Percentiles rank a stretch among this genome's conserved stretches.
Conservation (phyloP, 2,329 filamentous ascomycete genomes). For the Cercospora nicotianae region DNA sequence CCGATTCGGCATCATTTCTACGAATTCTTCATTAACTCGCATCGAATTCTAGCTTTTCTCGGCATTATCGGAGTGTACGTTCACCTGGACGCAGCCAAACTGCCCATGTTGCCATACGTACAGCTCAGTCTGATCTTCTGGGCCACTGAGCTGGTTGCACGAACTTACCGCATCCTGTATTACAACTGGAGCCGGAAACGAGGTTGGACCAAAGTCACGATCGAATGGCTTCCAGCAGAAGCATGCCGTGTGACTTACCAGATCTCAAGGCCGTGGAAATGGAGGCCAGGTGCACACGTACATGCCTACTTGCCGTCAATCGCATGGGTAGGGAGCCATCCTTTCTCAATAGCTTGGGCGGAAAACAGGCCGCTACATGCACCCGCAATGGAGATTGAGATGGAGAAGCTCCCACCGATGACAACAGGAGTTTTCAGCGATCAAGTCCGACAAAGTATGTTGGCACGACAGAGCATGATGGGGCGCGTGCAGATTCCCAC, state of each 20-base stretch:
- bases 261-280: conserved; percentile 54
- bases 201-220: conserved; percentile 53
- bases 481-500: conserved; percentile 8
- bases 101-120: conserved; percentile 73
- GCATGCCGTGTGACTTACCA: conserved; percentile 63
- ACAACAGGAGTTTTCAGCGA: conserved; percentile 10
- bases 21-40: conserved; percentile 87
- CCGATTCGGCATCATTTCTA: conserved; percentile 76
- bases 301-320: conserved; percentile 59
- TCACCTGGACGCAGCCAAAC: conserved; percentile 68
- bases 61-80: conserved; percentile 72
- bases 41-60: conserved; percentile 72
- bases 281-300: conserved; percentile 59
- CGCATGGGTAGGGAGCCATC: conserved; percentile 47
- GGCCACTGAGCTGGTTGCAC: conserved; percentile 62
- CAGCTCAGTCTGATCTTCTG: conserved; percentile 74
- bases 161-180: conserved; percentile 52
- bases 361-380: conserved; percentile 49
- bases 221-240: conserved; percentile 61
- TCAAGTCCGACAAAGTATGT: conserved; percentile 15
- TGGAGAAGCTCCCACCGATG: conserved; percentile 36
- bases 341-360: conserved; percentile 54
- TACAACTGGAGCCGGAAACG: conserved; percentile 54
- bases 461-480: conserved; percentile 17
- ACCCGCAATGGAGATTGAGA: conserved; percentile 38